These are phyloP conservation scores for Colletotrichum sp. DNA, from an alignment of 2,329 filamentous ascomycete species.

Conservation along the genomic window DNA sequence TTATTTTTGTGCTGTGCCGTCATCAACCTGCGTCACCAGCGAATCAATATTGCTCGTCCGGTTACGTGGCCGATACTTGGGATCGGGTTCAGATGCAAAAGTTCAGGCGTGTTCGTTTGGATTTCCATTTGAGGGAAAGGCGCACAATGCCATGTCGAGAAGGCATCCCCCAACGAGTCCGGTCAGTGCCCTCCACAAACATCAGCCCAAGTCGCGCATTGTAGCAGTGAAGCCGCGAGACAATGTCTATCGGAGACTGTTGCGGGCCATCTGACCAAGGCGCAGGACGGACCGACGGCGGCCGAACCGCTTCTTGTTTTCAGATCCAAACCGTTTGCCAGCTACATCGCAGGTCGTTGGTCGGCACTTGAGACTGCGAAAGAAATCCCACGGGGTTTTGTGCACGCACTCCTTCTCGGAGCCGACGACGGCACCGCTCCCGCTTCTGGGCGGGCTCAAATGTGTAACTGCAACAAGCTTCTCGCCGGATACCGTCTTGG, in stretches of 20 bases:
- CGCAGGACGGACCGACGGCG: background rate
- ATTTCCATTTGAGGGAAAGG: background rate
- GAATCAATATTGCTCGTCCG: background rate
- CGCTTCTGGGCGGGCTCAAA: background rate
- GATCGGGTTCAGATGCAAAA: constrained; percentile 10
- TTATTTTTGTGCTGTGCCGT: background rate
- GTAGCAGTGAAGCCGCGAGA: background rate
- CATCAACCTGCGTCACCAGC: background rate
- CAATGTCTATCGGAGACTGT: background rate
- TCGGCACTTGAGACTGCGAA: background rate
- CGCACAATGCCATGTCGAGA: background rate
- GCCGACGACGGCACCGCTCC: background rate
- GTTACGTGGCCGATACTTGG: background rate
- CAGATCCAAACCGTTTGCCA: background rate
- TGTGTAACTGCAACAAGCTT: background rate
- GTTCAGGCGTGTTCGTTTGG: constrained; percentile 1
- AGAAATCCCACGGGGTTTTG: background rate
- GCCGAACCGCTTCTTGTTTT: background rate
- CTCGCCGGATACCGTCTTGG: constrained; percentile 14
- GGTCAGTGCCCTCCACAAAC: background rate
- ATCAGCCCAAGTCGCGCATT: background rate
- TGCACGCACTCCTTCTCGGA: background rate
- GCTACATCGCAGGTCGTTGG: background rate
- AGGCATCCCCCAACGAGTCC: background rate
- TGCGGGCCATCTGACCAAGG: background rate